Conservation (phyloP, 2,329 filamentous ascomycete genomes). For the Nannizzia gypsea region DNA sequence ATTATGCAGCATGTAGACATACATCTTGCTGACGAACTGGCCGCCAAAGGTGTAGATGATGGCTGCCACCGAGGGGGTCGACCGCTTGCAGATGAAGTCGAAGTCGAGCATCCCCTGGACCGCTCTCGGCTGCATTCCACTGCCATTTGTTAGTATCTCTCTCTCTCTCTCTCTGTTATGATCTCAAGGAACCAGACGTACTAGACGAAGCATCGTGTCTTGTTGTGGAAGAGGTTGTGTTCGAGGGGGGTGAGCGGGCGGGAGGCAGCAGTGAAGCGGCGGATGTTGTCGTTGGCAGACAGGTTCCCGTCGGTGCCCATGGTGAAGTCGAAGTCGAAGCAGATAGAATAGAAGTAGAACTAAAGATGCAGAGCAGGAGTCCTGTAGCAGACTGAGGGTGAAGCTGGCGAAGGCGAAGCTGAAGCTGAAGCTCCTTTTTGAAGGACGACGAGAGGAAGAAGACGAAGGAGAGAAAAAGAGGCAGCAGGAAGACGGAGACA, state of each 20-base stretch:
- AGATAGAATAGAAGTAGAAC: constrained; percentile 35
- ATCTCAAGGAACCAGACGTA: constrained; percentile 31
- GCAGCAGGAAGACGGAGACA: constrained; percentile 3
- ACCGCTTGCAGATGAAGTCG: constrained; percentile 99
- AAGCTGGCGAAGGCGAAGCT: neutral
- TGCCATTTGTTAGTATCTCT: constrained; percentile 21
- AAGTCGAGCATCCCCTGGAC: constrained; percentile 96
- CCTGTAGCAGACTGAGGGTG: neutral
- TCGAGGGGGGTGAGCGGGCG: constrained; percentile 78
- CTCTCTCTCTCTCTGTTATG: neutral
- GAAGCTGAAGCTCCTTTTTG: neutral
- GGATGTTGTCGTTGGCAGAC: constrained; percentile 97
- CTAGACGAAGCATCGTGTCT: constrained; percentile 99
- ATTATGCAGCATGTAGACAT: constrained; percentile 22
- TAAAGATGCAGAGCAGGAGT: constrained; percentile 5
- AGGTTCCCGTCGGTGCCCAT: constrained; percentile 41
- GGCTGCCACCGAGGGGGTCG: constrained; percentile 88
- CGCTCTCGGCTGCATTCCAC: constrained; percentile 87
- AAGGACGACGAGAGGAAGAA: neutral
- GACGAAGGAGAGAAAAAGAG: constrained; percentile 1
- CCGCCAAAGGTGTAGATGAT: constrained; percentile 99
- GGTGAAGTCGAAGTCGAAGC: constrained; percentile 42
- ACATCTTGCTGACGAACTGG: constrained; percentile 99
- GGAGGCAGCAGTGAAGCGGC: constrained; percentile 86
- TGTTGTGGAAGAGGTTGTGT: constrained; percentile 94